Conservation (phyloP, 192 early-diverging fungal genomes). For the Hyaloraphidium curvatum region DNA sequence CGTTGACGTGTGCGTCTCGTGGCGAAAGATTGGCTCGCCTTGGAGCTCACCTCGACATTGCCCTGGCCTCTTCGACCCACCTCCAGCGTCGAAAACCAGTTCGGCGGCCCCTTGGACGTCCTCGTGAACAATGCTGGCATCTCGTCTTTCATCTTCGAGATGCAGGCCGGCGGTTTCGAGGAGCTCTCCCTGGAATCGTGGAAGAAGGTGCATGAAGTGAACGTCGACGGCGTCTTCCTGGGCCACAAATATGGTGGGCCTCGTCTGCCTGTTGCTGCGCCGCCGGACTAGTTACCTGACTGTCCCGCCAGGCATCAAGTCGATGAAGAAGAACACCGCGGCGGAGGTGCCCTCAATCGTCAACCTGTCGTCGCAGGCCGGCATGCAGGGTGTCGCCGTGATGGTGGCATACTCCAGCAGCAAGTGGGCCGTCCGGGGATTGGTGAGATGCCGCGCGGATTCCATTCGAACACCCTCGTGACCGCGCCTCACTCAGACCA, state of each 20-base stretch:
- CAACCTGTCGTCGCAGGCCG: neutral
- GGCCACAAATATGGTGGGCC: neutral
- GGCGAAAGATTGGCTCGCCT: neutral
- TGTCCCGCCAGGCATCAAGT: neutral
- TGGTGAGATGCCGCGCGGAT: no score
- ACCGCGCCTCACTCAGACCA: no score
- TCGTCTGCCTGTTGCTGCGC: neutral
- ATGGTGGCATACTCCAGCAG: neutral
- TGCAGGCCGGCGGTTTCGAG: neutral
- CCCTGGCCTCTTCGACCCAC: neutral
- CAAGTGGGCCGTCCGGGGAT: slow-evolving; percentile 3
- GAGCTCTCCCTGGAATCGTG: neutral
- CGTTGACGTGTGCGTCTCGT: neutral
- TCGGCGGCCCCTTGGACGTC: neutral
- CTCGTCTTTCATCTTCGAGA: neutral
- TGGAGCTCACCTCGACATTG: neutral
- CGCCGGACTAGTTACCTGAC: neutral
- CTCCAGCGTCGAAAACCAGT: neutral
- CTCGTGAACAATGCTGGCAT: slow-evolving; percentile 1
- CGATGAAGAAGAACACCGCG: neutral
- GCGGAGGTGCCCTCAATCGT: neutral
- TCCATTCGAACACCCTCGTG: no score
- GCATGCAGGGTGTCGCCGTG: neutral
- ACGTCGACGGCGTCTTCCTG: neutral
- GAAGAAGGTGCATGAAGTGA: neutral